Base-by-base conservation (phyloP, 306 rosid genomes). In the Vigna trinervia region DNA sequence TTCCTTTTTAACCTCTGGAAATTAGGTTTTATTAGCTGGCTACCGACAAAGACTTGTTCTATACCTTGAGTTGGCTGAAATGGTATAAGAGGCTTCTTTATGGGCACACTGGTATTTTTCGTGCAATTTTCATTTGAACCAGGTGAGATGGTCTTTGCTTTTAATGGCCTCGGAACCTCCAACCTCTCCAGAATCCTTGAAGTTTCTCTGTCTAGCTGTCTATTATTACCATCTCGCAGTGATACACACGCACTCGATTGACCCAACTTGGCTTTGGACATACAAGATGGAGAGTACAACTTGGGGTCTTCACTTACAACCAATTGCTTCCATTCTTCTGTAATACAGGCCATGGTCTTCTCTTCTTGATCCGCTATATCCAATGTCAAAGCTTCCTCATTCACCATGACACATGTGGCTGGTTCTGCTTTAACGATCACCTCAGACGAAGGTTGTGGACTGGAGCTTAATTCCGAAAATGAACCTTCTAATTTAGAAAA, bases 301-400 rank as follows among this genome's bases (percentile, higher is more conserved):
- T 79, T 75, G 28, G 90, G 87, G 79, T 79, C 86, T 80, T 87
- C 88, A 28, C 78, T 86, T 41, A 88, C 89, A 56, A 90, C 87
- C 83, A 92, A 78, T 87, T 84, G 89, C 81, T 92, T 86, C 97
- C 95, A 92, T 60, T 90, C 94, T 87, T 92, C 89, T 50, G 92
- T 71, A 77, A 89, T 76, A 38, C 71, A 76, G 39, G 85, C 82
- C 65, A 83, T 80, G 46, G 67, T 84, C 80, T 81, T 85, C 67
- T 88, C 88, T 13, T 78, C 84, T 68, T 77, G 82, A 57, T 48
- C 68, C 23, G 34, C 61, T 43, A 67, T 59, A 80, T 77, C 79
- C 45, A 75, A 39, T 43, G 74, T 12, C 69, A 57, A 66, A 32
- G 36, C 53, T 74, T 74, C 80, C 63, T 61, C 73, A 36, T 71